These are phyloP conservation scores for Periconia digitata DNA, from an alignment of 2,329 filamentous ascomycete genomes.

Conservation along the genomic window DNA sequence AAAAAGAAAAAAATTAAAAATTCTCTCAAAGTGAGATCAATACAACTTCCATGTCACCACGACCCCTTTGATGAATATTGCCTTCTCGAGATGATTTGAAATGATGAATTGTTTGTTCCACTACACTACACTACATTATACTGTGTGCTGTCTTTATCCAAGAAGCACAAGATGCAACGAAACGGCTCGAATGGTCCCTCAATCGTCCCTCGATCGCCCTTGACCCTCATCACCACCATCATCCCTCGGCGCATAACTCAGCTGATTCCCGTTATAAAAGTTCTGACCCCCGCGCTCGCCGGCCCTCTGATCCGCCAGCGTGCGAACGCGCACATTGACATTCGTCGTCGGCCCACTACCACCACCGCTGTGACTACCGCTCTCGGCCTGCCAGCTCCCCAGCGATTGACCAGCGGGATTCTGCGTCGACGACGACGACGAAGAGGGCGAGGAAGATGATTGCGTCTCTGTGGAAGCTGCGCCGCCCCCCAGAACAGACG, in stretches of 20 bases:
- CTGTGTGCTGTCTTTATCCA: too few relatives aligned
- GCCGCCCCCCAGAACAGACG: slow-evolving; percentile 31
- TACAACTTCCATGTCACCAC: too few relatives aligned
- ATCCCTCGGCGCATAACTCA: slow-evolving; percentile 66
- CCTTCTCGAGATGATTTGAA: too few relatives aligned
- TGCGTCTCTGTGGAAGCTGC: too few relatives aligned
- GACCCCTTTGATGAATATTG: too few relatives aligned
- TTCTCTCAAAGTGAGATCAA: too few relatives aligned
- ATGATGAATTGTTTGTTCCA: too few relatives aligned
- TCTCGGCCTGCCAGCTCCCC: background rate
- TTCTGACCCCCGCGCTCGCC: slow-evolving; percentile 63
- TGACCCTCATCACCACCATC: slow-evolving; percentile 40
- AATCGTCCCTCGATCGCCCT: background rate
- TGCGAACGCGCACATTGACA: slow-evolving; percentile 43
- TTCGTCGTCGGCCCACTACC: background rate
- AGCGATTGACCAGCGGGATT: slow-evolving; percentile 10
- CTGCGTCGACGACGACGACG: slow-evolving; percentile 9
- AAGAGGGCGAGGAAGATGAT: too few relatives aligned
- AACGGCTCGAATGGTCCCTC: background rate
- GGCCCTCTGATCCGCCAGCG: slow-evolving; percentile 50
- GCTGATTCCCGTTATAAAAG: slow-evolving; percentile 89
- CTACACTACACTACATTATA: too few relatives aligned
- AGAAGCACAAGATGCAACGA: too few relatives aligned
- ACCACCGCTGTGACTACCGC: too few relatives aligned
- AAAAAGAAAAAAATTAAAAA: too few relatives aligned